Conservation (phyloP, 2,329 filamentous ascomycete species). For the Ophiobolus disseminans region DNA sequence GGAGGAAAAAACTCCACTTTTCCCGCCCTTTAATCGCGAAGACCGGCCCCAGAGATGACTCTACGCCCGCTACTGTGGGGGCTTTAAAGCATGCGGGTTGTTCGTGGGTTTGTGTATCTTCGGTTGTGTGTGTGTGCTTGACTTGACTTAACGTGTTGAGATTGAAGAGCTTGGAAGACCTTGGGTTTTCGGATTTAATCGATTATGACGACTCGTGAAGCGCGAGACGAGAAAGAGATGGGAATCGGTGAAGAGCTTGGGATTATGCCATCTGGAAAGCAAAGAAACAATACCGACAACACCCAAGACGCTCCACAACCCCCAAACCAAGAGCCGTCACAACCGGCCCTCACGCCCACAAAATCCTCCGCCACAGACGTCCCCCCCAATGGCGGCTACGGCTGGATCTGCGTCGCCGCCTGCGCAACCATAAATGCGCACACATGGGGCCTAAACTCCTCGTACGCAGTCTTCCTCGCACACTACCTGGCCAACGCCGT, state of each 20-base stretch:
- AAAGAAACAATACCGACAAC: conserved; percentile 2
- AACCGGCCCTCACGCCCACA: not conserved
- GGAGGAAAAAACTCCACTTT: conserved; percentile 11
- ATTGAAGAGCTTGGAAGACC: not conserved
- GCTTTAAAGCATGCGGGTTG: conserved; percentile 1
- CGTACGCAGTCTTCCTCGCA: conserved; percentile 77
- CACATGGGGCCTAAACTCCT: conserved; percentile 77
- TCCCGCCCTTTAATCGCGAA: conserved; percentile 9
- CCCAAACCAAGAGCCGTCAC: not conserved
- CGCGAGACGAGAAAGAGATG: conserved; percentile 7
- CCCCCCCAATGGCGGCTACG: conserved; percentile 68
- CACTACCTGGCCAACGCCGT: conserved; percentile 69
- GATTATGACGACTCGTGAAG: conserved; percentile 6
- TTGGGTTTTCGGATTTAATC: not conserved
- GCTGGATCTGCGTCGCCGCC: conserved; percentile 61
- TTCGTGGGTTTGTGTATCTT: not conserved
- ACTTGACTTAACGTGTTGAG: not conserved
- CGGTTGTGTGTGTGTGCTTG: not conserved
- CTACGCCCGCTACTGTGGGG: not conserved
- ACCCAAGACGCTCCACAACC: not conserved
- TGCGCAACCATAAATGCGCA: conserved; percentile 54
- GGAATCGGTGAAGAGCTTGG: conserved; percentile 3
- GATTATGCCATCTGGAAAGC: conserved; percentile 11
- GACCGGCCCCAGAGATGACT: not conserved
- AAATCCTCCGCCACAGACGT: conserved; percentile 41